Evolutionary conservation across 2,329 filamentous ascomycete species (phyloP).

Genomic region (Monosporascus ibericus): DNA sequence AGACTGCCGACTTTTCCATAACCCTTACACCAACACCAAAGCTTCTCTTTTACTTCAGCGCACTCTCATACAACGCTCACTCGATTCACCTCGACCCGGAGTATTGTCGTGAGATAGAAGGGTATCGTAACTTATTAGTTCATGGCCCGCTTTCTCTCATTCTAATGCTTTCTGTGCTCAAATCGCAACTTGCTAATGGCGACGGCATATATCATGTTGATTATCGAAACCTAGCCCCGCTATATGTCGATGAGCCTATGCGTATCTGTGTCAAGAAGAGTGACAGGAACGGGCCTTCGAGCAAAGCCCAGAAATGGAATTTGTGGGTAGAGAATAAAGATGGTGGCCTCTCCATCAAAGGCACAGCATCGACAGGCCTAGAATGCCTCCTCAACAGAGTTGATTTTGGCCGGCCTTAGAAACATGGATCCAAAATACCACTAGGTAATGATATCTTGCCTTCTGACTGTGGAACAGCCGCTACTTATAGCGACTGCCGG

Average conservation of each 20-base stretch:
- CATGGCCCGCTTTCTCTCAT: conserved; percentile 80
- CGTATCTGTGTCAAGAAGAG: conserved; percentile 58
- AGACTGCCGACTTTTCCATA: conserved; percentile 34
- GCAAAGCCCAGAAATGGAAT: conserved; percentile 41
- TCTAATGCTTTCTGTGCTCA: conserved; percentile 66
- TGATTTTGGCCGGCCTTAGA: no score
- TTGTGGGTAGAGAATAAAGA: conserved; percentile 59
- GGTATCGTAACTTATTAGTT: conserved; percentile 69
- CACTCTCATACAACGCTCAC: conserved; percentile 88
- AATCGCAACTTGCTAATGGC: conserved; percentile 35
- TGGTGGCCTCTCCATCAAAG: conserved; percentile 60
- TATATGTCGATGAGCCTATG: conserved; percentile 69
- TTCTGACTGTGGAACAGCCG: no score
- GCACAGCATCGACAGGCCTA: conserved; percentile 28
- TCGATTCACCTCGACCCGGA: conserved; percentile 75
- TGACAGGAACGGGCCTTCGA: conserved; percentile 24
- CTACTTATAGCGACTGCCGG: no score
- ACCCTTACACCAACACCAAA: conserved; percentile 58
- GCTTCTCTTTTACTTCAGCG: conserved; percentile 85
- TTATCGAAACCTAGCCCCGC: conserved; percentile 76
- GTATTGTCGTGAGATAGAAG: conserved; percentile 67
- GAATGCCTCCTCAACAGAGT: no score
- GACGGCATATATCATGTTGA: conserved; percentile 50
- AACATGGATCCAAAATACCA: no score
- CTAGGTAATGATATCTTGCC: no score